phyloP scores from a whole-genome alignment of 805 yeast species.

The Maudiozyma turicensis region DNA sequence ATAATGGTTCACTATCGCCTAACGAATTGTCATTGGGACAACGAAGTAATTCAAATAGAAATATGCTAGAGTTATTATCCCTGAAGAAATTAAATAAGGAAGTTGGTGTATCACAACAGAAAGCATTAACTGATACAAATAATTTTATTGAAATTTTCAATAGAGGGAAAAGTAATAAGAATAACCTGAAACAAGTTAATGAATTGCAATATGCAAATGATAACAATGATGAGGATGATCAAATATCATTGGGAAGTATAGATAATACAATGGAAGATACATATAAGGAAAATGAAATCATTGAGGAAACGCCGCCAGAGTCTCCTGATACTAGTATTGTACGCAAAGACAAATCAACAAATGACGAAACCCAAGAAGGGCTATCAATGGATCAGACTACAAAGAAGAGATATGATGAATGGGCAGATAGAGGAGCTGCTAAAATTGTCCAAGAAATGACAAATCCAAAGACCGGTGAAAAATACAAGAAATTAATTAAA shows the following conservation, averaged over 20 bases:
- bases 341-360: neutral
- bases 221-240: constrained; percentile 3
- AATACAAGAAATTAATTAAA: constrained; percentile 40
- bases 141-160: constrained; percentile 22
- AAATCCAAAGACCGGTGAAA: constrained; percentile 40
- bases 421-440: constrained; percentile 56
- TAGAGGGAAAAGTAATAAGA: constrained; percentile 1
- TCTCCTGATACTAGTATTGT: neutral
- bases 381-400: constrained; percentile 16
- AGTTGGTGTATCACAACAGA: constrained; percentile 10
- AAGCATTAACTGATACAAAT: constrained; percentile 26
- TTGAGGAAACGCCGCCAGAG: neutral
- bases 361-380: constrained; percentile 5
- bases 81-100: neutral
- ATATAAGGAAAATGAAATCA: neutral
- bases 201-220: constrained; percentile 1
- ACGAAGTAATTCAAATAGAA: constrained; percentile 20
- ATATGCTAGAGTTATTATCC: constrained; percentile 9
- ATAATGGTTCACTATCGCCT: neutral
- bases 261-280: neutral
- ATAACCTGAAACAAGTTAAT: neutral
- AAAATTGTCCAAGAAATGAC: constrained; percentile 36
- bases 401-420: constrained; percentile 31
- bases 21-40: constrained; percentile 1
- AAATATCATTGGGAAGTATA: constrained; percentile 6